phyloP scores from a whole-genome alignment of 1,139 yeast species.

The Geotrichum bryndzae region DNA sequence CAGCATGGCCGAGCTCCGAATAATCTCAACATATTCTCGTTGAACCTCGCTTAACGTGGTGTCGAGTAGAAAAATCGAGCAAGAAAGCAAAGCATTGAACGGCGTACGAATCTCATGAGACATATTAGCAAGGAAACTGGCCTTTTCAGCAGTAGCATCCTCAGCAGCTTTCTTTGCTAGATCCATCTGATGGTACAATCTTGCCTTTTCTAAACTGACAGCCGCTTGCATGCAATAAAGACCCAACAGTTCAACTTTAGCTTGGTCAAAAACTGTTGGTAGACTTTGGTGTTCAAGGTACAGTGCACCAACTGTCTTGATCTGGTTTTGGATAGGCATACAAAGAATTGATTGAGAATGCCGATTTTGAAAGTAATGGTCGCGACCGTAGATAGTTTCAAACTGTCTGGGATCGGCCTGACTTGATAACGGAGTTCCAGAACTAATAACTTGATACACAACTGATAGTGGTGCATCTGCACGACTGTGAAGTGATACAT shows the following conservation, averaged over 20 bases:
- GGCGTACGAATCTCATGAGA: slow-evolving; percentile 57
- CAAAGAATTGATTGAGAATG: slow-evolving; percentile 41
- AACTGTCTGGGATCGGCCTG: slow-evolving; percentile 38
- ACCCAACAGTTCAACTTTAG: slow-evolving; percentile 41
- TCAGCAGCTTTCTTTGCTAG: slow-evolving; percentile 52
- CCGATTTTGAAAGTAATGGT: slow-evolving; percentile 41
- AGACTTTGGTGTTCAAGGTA: slow-evolving; percentile 42
- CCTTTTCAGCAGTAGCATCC: slow-evolving; percentile 55
- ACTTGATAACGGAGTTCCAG: slow-evolving; percentile 40
- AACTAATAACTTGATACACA: slow-evolving; percentile 39
- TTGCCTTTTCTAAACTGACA: slow-evolving; percentile 47
- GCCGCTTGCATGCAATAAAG: slow-evolving; percentile 52
- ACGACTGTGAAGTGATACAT: slow-evolving; percentile 42
- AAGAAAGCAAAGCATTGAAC: slow-evolving; percentile 50
- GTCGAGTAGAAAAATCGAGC: slow-evolving; percentile 50
- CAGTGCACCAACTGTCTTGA: slow-evolving; percentile 44
- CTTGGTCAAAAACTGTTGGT: slow-evolving; percentile 32
- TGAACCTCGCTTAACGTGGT: slow-evolving; percentile 46
- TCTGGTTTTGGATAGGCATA: slow-evolving; percentile 45
- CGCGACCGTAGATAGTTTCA: slow-evolving; percentile 38
- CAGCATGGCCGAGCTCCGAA: slow-evolving; percentile 48
- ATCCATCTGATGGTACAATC: slow-evolving; percentile 47
- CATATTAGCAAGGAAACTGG: slow-evolving; percentile 51
- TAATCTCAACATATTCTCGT: slow-evolving; percentile 50
- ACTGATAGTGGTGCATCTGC: slow-evolving; percentile 46